Evolutionary conservation across 1,139 yeast species (phyloP), one percentile per base, ranked within the genome.

Genomic region (Lodderomyces margitis): DNA sequence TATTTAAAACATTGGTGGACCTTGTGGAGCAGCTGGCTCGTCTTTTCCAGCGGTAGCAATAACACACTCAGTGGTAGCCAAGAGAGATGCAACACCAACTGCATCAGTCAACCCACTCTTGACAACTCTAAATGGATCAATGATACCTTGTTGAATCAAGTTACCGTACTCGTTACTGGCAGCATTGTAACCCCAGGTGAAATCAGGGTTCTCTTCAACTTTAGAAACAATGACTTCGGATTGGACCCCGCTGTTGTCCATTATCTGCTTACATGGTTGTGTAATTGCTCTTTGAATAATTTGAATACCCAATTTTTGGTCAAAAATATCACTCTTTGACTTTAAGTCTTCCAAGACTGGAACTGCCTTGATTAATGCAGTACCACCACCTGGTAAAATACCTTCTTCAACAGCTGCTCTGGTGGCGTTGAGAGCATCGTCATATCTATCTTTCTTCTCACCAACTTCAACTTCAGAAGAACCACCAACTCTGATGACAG

Each of bases 321-420:
- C 99, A 62, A 92, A 92, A 83, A 92, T 92, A 45, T 76, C 88
- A 46, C 94, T 85, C 16, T 56, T 55, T 42, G 61, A 64, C 70
- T 83, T 78, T 50, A 92, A 83, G 34, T 71, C 78, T 56, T 83
- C 94, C 61, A 92, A 79, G 53, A 86, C 69, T 63, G 83, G 80
- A 44, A 96, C 82, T 36, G 98, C 98, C 81, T 92, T 92, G 60
- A 91, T 81, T 65, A 92, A 80, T 52, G 98, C 98, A 55, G 98
- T 92, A 75, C 99, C 99, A 68, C 98, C 99, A 75, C 99, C 99
- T 65, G 98, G 98, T 57, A 92, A 80, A 62, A 94, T 92, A 75
- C 99, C 99, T 71, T 92, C 98, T 73, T 92, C 95, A 51, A 92
- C 98, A 51, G 99, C 99, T 55, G 99, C 98, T 75, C 98, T 89